Conservation (phyloP, 2,329 filamentous ascomycete genomes). For the Epicoccum sorghinum region DNA sequence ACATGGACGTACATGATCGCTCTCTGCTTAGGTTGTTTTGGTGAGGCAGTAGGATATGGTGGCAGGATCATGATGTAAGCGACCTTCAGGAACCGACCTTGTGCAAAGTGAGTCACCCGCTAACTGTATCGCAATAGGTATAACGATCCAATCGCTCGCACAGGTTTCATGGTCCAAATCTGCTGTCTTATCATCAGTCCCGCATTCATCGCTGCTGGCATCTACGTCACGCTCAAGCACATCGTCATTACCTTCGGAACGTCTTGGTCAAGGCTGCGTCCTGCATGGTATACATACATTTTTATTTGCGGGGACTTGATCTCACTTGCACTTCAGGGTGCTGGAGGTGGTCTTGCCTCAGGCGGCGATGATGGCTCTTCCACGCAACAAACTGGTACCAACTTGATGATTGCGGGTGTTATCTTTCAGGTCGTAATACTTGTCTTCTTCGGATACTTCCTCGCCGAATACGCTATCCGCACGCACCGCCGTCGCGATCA, state of each 20-base stretch:
- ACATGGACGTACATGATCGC: constrained; percentile 64
- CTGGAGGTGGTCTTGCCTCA: constrained; percentile 64
- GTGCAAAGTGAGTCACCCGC: neutral
- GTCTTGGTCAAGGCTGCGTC: constrained; percentile 36
- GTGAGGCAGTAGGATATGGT: constrained; percentile 63
- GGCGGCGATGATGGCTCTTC: constrained; percentile 52
- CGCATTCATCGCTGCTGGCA: constrained; percentile 61
- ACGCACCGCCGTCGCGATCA: constrained; percentile 36
- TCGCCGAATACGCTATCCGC: constrained; percentile 46
- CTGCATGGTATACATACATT: constrained; percentile 60
- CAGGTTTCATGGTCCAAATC: constrained; percentile 61
- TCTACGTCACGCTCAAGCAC: constrained; percentile 64
- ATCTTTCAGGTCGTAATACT: constrained; percentile 62
- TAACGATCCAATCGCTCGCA: constrained; percentile 57
- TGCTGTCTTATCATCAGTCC: constrained; percentile 63
- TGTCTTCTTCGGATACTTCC: constrained; percentile 54
- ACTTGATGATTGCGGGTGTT: constrained; percentile 65
- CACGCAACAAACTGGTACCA: constrained; percentile 53
- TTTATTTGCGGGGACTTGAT: constrained; percentile 66
- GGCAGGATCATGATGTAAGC: constrained; percentile 59
- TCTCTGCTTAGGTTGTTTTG: constrained; percentile 55
- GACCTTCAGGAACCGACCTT: neutral
- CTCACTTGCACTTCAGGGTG: constrained; percentile 64
- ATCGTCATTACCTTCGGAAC: constrained; percentile 62
- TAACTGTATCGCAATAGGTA: constrained; percentile 8